Percentiles rank a stretch among this genome's conserved stretches.
Conservation (phyloP, 2,329 filamentous ascomycete species). For the Fusarium sterilihyphosum region DNA sequence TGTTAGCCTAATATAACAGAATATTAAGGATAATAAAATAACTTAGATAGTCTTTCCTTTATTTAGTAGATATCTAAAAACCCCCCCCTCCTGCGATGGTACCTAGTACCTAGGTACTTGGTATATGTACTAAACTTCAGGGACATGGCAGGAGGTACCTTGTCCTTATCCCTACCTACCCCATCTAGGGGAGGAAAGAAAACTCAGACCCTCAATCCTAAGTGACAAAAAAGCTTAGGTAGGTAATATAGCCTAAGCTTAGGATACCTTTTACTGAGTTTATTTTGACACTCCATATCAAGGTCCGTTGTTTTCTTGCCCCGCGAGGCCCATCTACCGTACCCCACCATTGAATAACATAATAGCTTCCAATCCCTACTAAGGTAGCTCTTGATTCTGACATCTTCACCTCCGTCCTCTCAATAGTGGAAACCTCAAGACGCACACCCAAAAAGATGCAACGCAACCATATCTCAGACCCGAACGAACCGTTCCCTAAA, state of each 20-base stretch:
- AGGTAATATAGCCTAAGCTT: too few species aligned
- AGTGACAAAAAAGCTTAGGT: too few species aligned
- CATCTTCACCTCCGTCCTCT: slow-evolving; percentile 1
- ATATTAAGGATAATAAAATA: too few species aligned
- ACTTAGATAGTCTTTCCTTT: too few species aligned
- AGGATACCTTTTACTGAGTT: too few species aligned
- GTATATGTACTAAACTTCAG: not conserved
- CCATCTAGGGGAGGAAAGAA: not conserved
- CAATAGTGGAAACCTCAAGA: not conserved
- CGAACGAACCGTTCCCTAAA: slow-evolving; percentile 65
- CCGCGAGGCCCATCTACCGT: not conserved
- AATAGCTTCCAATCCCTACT: not conserved
- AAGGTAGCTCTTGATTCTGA: not conserved
- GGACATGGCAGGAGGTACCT: not conserved
- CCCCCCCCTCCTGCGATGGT: too few species aligned
- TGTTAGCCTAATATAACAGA: not conserved
- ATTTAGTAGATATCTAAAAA: too few species aligned
- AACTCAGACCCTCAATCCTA: too few species aligned
- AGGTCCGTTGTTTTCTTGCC: too few species aligned
- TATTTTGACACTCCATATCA: too few species aligned
- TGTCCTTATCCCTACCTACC: slow-evolving; percentile 1
- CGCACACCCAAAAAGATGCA: slow-evolving; percentile 42
- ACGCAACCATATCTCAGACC: slow-evolving; percentile 50
- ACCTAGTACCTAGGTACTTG: too few species aligned
- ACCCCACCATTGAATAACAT: not conserved